Evolutionary conservation across 1,284 basidiomycete genomes (phyloP).

Genomic region (Cerrena zonata): DNA sequence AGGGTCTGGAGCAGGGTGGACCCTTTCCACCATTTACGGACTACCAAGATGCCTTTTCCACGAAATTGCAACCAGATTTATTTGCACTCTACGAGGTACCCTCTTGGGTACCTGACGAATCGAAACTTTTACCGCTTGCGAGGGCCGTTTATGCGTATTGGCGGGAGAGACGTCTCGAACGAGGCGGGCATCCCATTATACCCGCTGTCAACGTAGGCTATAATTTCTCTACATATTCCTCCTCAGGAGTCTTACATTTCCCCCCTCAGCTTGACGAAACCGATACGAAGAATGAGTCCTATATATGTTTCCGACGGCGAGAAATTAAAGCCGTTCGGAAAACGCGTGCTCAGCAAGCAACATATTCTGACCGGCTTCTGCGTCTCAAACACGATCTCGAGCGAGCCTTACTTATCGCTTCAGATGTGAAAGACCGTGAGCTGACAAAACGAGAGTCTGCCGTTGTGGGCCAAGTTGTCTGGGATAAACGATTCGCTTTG

Average conservation of each 20-base stretch:
- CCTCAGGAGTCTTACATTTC: not conserved
- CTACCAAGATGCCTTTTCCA: slow-evolving; percentile 26
- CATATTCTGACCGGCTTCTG: slow-evolving; percentile 81
- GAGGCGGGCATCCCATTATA: slow-evolving; percentile 28
- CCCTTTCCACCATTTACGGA: slow-evolving; percentile 75
- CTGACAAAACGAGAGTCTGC: slow-evolving; percentile 63
- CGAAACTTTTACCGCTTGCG: slow-evolving; percentile 22
- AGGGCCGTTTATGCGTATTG: slow-evolving; percentile 27
- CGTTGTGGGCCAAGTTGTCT: slow-evolving; percentile 59
- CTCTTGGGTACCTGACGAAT: slow-evolving; percentile 21
- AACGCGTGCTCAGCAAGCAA: slow-evolving; percentile 85
- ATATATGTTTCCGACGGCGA: slow-evolving; percentile 94
- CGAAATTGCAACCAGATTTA: slow-evolving; percentile 18
- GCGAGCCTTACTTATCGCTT: slow-evolving; percentile 69
- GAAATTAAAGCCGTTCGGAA: slow-evolving; percentile 94
- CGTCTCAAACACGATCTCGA: slow-evolving; percentile 76
- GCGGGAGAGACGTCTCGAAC: slow-evolving; percentile 27
- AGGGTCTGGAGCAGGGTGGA: slow-evolving; percentile 62
- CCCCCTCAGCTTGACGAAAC: slow-evolving; percentile 76
- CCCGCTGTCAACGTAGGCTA: slow-evolving; percentile 27
- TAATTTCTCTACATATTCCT: slow-evolving; percentile 4
- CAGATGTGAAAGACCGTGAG: slow-evolving; percentile 69
- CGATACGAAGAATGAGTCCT: slow-evolving; percentile 87
- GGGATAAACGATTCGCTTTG: slow-evolving; percentile 74
- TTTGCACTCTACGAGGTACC: slow-evolving; percentile 26